A percentile compares a stretch with the other conserved stretches of the same genome.
Conservation (phyloP, 2,329 filamentous ascomycete species). For the Gnomoniopsis smithogilvyi region DNA sequence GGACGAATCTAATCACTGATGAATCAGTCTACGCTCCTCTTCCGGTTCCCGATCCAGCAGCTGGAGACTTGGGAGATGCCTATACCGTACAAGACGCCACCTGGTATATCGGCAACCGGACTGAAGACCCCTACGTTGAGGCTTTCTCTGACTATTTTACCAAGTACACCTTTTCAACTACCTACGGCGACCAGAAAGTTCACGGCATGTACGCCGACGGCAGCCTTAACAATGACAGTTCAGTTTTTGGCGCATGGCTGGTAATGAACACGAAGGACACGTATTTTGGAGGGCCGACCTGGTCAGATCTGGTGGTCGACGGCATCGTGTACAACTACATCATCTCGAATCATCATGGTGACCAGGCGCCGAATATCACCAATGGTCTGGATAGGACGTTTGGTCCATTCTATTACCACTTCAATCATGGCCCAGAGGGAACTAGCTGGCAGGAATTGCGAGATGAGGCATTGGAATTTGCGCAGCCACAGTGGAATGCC, state of each 20-base stretch:
- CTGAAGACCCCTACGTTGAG: constrained; percentile 51
- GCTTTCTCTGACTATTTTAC: constrained; percentile 61
- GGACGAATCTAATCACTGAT: constrained; percentile 61
- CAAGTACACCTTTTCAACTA: constrained; percentile 61
- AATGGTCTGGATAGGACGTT: constrained; percentile 64
- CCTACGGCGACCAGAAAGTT: constrained; percentile 55
- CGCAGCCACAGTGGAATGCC: constrained; percentile 50
- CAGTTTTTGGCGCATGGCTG: constrained; percentile 58
- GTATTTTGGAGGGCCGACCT: constrained; percentile 58
- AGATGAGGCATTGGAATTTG: constrained; percentile 50
- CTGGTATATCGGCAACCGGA: constrained; percentile 55
- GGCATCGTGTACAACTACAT: constrained; percentile 65
- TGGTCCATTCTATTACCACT: constrained; percentile 61
- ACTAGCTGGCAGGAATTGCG: constrained; percentile 45
- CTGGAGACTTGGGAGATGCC: constrained; percentile 38
- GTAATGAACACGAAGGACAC: constrained; percentile 64
- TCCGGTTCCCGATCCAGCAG: constrained; percentile 33
- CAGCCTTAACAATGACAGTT: constrained; percentile 42
- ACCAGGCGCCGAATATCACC: constrained; percentile 61
- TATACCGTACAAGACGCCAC: constrained; percentile 60
- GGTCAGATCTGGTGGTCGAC: constrained; percentile 62
- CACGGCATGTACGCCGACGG: constrained; percentile 47
- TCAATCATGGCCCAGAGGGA: constrained; percentile 52
- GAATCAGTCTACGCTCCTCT: constrained; percentile 51
- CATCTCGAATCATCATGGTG: constrained; percentile 59